Percentiles rank a stretch among this genome's conserved stretches.
phyloP scores from a whole-genome alignment of 148 eudicot genomes.

The Rhododendron ovatum region DNA sequence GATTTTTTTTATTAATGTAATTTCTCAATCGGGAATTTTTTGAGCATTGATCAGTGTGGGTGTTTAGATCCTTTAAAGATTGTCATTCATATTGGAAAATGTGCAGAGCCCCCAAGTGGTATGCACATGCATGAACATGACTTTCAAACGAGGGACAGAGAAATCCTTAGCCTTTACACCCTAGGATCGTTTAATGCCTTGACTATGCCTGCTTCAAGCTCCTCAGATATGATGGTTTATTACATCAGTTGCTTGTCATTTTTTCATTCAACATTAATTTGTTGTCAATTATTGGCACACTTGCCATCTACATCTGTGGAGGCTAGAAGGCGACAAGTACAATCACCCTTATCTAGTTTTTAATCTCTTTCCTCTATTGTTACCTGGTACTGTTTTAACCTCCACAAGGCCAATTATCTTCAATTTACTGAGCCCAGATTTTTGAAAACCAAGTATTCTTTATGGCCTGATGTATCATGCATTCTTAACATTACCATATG shows the following conservation, averaged over 20 bases:
- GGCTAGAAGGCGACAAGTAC: not conserved
- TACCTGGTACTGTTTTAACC: constrained; percentile 1
- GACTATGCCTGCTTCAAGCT: not conserved
- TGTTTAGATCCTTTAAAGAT: not conserved
- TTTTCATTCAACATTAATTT: not conserved
- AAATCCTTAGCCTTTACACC: not conserved
- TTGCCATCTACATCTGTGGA: not conserved
- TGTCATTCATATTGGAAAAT: not conserved
- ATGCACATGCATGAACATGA: not conserved
- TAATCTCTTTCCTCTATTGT: not conserved
- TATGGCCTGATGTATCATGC: not conserved
- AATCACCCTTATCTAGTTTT: not conserved
- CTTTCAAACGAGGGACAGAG: not conserved
- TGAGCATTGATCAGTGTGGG: not conserved
- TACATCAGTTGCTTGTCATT: not conserved
- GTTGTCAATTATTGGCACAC: not conserved
- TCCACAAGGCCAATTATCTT: not conserved
- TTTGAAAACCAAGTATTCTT: not conserved
- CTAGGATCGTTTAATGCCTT: not conserved
- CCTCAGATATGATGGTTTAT: not conserved
- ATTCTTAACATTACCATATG: not conserved
- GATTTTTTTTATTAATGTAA: not conserved
- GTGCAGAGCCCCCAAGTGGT: not conserved
- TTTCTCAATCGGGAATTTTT: not conserved
- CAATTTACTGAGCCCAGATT: not conserved